Evolutionary conservation across 2,329 filamentous ascomycete genomes (phyloP), one percentile per base, ranked within the genome.

Genomic region (Neonectria sp.): DNA sequence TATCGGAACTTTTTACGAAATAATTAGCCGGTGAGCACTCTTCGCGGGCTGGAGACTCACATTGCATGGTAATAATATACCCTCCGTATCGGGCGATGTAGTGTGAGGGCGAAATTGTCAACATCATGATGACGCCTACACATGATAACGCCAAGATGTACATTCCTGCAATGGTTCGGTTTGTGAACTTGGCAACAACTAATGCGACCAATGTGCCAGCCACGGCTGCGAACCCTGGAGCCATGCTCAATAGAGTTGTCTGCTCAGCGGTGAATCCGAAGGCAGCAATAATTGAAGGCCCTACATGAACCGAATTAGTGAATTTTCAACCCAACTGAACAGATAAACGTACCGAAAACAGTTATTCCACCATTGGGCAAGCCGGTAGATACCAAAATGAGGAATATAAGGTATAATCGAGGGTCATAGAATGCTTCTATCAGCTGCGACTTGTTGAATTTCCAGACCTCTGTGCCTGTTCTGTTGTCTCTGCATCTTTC

Each of bases 341-440:
- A 4, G 5, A 21, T 40, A n/a, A 46, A 55, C 62, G 13, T 65
- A 65, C 62, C 62, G 37, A 65, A 65, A 3, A 43, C 62, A 3
- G 62, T 60, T 4, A 65, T 35, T 0, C 62, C 62, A 53, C 62
- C 62, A 49, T 65, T 65, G 3, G 62, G 62, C 3, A 65, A 49
- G 21, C 62, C 62, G 49, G 62, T 65, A 0, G 55, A 52, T 9
- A 65, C 62, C 9, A 65, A 37, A 17, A 65, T 21, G 11, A 65
- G 48, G 31, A 65, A 65, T 6, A 65, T 65, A 5, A 65, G 13
- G 27, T 65, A 65, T 24, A 65, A 60, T 31, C 62, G 33, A n/a
- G 40, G 15, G 40, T 65, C 62, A 17, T 24, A 29, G 29, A 65
- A 65, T 3, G 62, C 31, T 43, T 65, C 62, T n/a, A 25, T 37